Base-by-base conservation (phyloP, 2,329 filamentous ascomycete genomes). In the Colletotrichum phormii region DNA sequence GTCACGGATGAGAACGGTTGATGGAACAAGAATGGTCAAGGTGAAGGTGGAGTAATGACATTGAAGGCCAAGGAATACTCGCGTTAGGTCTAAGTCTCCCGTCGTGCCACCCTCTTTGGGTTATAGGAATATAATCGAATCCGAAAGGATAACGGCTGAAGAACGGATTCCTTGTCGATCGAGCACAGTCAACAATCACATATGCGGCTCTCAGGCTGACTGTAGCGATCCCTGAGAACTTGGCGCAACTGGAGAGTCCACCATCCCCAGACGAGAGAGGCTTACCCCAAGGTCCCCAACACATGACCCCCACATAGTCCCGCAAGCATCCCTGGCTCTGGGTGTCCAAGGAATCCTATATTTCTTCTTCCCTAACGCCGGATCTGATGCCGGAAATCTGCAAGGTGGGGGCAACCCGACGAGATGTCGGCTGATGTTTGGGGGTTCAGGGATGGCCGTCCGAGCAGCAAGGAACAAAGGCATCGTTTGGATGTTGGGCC, bases 261-360 rank as follows among this genome's bases (percentile, higher is more conserved):
- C 37, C 31, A 5, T 13, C 18, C 18, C 37, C 8, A 18, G 49
- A 46, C 49, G 31, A 33, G 4, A 59, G 11, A 24, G 37, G 22
- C 11, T 57, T 62, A 51, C 68, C 63, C 64, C 64, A 71, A 58
- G 55, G 42, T 49, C 64, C 63, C 64, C 58, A 71, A 63, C 63
- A 42, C 35, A 15, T 71, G 68, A 71, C 68, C 68, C 64, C 68
- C 64, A 71, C 68, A 35, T 46, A 61, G 63, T 71, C 64, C 49
- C 68, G 65, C 57, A 64, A 1, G 26, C 59, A 35, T 49, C 26
- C 51, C 64, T 66, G 42, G 8, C 42, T 15, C 42, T 7, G 7
- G 22, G 31, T 58, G 6, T 22, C 9, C 12, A 22, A 55, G 29
- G 24, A 70, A 59, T 31, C 15, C 33, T 1, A 15, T 11, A 49